Percentiles rank a stretch among this genome's conserved stretches.
Evolutionary conservation across 495 filamentous ascomycete genomes (phyloP).

Genomic region (Penicillium chermesinum): DNA sequence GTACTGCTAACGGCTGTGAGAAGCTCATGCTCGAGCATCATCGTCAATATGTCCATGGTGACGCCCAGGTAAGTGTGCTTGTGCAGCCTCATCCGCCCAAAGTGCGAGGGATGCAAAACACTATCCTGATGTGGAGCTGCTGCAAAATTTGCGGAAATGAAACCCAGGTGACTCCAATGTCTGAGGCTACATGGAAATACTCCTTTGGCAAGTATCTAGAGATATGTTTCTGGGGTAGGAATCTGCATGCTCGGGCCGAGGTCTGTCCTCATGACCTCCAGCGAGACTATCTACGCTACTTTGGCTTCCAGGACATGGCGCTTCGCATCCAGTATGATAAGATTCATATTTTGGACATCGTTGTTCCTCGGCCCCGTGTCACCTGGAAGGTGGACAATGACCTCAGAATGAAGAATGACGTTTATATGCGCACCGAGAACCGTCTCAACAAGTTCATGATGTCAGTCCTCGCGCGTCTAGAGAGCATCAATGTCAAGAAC

Average conservation of each 20-base stretch:
- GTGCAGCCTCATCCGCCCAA: constrained; percentile 71
- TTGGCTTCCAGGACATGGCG: constrained; percentile 80
- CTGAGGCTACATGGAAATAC: constrained; percentile 94
- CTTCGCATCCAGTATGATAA: constrained; percentile 87
- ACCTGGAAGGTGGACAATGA: constrained; percentile 98
- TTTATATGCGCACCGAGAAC: constrained; percentile 71
- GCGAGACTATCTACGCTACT: constrained; percentile 84
- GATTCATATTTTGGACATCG: constrained; percentile 89
- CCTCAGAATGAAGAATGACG: constrained; percentile 84
- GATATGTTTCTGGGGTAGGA: constrained; percentile 89
- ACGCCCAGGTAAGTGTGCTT: constrained; percentile 86
- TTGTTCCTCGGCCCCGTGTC: constrained; percentile 81
- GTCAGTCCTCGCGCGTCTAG: constrained; percentile 77
- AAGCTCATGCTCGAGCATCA: constrained; percentile 89
- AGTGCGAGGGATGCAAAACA: constrained; percentile 64
- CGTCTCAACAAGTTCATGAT: constrained; percentile 78
- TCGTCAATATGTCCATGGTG: constrained; percentile 94
- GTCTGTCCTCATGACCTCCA: constrained; percentile 93
- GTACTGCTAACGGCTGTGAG: constrained; percentile 80
- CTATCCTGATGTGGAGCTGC: constrained; percentile 95
- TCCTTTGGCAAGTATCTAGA: constrained; percentile 98
- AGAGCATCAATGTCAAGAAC: constrained; percentile 83
- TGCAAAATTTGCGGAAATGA: constrained; percentile 89
- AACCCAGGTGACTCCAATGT: constrained; percentile 89
- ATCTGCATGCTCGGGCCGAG: constrained; percentile 70